phyloP scores from a whole-genome alignment of 768 basidiomycete species.

The Russula compacta region DNA sequence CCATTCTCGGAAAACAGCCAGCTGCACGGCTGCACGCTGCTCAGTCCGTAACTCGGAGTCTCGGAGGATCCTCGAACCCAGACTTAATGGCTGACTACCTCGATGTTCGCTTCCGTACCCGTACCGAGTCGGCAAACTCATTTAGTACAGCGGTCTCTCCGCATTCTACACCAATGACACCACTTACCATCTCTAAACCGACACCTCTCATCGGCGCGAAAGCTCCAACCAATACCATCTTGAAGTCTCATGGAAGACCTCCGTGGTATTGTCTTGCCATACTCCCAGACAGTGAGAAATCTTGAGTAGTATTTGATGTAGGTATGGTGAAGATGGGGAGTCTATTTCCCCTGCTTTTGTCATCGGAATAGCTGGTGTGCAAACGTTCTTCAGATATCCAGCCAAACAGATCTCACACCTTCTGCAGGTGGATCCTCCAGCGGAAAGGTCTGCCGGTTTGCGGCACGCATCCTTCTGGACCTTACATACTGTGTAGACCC shows the following conservation, averaged over 20 bases:
- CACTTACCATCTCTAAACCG: conserved; percentile 1
- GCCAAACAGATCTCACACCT: background rate
- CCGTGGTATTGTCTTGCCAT: conserved; percentile 50
- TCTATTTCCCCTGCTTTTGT: conserved; percentile 71
- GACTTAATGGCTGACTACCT: conserved; percentile 14
- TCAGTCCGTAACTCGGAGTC: too few relatives aligned
- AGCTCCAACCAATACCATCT: conserved; percentile 59
- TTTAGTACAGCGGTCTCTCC: conserved; percentile 7
- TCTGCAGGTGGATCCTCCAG: conserved; percentile 66
- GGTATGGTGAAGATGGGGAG: conserved; percentile 73
- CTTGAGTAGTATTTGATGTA: conserved; percentile 24
- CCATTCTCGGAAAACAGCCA: background rate
- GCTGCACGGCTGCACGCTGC: too few relatives aligned
- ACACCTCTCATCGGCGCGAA: conserved; percentile 14
- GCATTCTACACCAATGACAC: conserved; percentile 11
- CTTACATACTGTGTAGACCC: conserved; percentile 43
- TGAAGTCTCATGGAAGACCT: conserved; percentile 78
- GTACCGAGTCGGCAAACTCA: background rate
- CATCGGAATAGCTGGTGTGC: conserved; percentile 67
- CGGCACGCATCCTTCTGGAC: background rate
- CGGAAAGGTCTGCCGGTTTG: conserved; percentile 51
- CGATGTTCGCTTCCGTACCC: background rate
- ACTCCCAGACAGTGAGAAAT: conserved; percentile 8
- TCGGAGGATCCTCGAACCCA: too few relatives aligned
- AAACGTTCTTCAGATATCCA: background rate